Evolutionary conservation across 1,284 basidiomycete species (phyloP), one percentile per base, ranked within the genome.

Genomic region (Ganoderma lucidum): DNA sequence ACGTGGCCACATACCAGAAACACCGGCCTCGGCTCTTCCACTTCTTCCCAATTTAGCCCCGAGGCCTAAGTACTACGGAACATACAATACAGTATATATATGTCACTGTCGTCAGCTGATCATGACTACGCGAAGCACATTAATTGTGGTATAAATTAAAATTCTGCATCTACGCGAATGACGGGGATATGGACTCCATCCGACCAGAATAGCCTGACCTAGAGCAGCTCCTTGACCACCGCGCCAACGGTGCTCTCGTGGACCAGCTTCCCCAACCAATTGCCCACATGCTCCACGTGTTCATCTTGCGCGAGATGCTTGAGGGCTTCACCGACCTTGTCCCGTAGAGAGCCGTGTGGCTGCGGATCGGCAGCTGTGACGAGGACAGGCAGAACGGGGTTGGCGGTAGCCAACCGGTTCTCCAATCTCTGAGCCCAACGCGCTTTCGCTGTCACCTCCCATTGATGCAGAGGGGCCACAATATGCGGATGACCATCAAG

Each of bases 371-470:
- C 59, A 44, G 3, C 28, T 30, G 59, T 17, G n/a, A 19, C n/a
- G 19, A 39, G 8, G 32, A 14, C n/a, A 37, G 32, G 35, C n/a
- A 17, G 14, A 23, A 37, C 35, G 37, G 53, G 10, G 28, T 3
- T 35, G 32, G 12, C 56, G 39, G 39, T 10, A 30, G 56, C 35
- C 30, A 28, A 23, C 17, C 17, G 19, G 9, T 17, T 61, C 17
- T 62, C 48, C 42, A 45, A 17, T 53, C 39, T 68, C 63, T 77
- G 79, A 1, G 80, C 79, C 90, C 90, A 92, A 41, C 78, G 77
- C 30, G 68, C 75, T 74, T 82, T 84, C 63, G 87, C 77, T 64
- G 85, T 82, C 70, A 85, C 79, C 75, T 93, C 91, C 30, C 92
- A 75, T 1, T 87, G 86, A 39, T 84, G 75, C 1, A 92, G 81